Conservation (phyloP, 768 basidiomycete species). For the Boletus rex-veris region DNA sequence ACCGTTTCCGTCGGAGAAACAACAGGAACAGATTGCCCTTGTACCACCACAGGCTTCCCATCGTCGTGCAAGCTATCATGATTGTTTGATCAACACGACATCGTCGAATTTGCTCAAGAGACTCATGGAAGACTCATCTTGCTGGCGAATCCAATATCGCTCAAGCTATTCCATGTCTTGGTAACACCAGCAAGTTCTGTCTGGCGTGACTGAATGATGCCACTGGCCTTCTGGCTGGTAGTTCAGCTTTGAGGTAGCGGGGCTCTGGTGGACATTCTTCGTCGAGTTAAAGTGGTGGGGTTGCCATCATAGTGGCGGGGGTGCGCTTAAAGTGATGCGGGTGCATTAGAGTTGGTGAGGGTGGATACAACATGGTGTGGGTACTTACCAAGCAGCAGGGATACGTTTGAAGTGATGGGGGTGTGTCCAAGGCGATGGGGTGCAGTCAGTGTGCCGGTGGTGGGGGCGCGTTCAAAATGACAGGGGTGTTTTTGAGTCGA, state of each 20-base stretch:
- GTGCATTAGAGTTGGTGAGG: too few relatives aligned
- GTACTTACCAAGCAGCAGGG: too few relatives aligned
- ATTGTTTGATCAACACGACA: not conserved
- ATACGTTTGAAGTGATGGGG: too few relatives aligned
- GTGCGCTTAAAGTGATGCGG: too few relatives aligned
- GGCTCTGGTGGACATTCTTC: too few relatives aligned
- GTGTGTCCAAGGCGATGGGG: too few relatives aligned
- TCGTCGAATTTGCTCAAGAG: not conserved
- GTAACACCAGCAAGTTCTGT: slow-evolving; percentile 31
- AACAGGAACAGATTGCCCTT: slow-evolving; percentile 9
- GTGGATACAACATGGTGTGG: too few relatives aligned
- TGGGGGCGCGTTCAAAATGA: too few relatives aligned
- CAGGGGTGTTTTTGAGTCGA: too few relatives aligned
- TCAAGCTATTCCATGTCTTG: slow-evolving; percentile 31
- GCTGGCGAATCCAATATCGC: slow-evolving; percentile 21
- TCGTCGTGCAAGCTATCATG: slow-evolving; percentile 24
- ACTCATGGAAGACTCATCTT: slow-evolving; percentile 23
- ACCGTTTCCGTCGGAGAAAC: slow-evolving; percentile 29
- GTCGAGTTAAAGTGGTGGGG: too few relatives aligned
- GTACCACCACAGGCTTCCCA: slow-evolving; percentile 10
- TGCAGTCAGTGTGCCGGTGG: too few relatives aligned
- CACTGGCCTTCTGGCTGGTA: slow-evolving; percentile 27
- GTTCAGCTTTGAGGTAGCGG: slow-evolving; percentile 20
- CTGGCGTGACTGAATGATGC: slow-evolving; percentile 22
- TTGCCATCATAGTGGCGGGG: too few relatives aligned